Percentiles rank a stretch among this genome's conserved stretches.
phyloP scores from a whole-genome alignment of 2,329 filamentous ascomycete species.

The Aspergillus piperis region DNA sequence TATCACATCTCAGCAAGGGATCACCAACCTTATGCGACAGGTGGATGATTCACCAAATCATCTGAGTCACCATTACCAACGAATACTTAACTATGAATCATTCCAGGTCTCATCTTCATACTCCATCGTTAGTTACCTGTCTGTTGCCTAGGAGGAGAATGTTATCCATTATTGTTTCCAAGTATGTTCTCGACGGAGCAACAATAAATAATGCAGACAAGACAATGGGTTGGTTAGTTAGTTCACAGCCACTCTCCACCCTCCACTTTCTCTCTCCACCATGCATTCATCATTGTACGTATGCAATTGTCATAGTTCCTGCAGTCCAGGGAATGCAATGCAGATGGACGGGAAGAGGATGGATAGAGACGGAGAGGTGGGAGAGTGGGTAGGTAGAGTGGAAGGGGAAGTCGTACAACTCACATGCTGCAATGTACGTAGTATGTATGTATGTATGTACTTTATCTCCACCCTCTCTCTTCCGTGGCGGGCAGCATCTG shows the following conservation, averaged over 20 bases:
- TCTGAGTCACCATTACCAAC: not conserved
- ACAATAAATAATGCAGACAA: not conserved
- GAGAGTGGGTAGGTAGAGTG: too few species aligned
- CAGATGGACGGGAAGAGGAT: not conserved
- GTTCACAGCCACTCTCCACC: not conserved
- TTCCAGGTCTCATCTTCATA: not conserved
- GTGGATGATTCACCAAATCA: not conserved
- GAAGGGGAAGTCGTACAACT: not conserved
- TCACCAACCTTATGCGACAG: not conserved
- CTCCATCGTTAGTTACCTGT: not conserved
- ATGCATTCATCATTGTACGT: not conserved
- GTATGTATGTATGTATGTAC: not conserved
- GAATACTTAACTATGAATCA: not conserved
- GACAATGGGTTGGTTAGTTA: not conserved
- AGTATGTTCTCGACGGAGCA: not conserved
- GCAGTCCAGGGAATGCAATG: not conserved
- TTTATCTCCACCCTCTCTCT: not conserved
- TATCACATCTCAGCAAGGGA: not conserved
- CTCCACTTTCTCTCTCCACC: not conserved
- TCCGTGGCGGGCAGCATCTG: not conserved
- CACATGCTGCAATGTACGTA: not conserved
- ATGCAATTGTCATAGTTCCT: constrained; percentile 2
- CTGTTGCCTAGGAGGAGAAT: not conserved
- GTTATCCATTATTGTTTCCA: not conserved
- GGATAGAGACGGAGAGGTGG: too few species aligned